Evolutionary conservation across 2,329 filamentous ascomycete species (phyloP).

Genomic region (Massarina eburnea): DNA sequence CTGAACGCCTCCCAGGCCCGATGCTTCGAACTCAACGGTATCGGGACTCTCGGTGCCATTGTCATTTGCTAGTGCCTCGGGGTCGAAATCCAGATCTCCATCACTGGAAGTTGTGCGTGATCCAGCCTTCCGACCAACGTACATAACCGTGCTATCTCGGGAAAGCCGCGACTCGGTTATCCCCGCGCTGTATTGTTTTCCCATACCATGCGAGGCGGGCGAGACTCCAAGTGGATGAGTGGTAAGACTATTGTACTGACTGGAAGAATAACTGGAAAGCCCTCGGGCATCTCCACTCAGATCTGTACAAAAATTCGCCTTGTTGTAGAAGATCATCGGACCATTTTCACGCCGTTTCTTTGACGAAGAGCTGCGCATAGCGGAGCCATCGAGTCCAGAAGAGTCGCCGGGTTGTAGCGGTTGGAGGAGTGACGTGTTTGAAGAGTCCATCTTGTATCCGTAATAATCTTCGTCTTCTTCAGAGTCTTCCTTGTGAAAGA

Average conservation of each 20-base stretch:
- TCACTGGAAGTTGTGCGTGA: conserved; percentile 29
- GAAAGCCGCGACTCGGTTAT: conserved; percentile 30
- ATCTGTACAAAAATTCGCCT: conserved; percentile 78
- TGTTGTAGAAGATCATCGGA: conserved; percentile 81
- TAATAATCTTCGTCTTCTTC: conserved; percentile 45
- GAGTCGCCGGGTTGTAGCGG: conserved; percentile 38
- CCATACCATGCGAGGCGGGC: neutral
- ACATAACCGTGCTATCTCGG: conserved; percentile 22
- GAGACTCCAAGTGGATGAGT: conserved; percentile 36
- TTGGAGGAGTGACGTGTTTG: conserved; percentile 30
- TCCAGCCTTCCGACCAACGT: conserved; percentile 29
- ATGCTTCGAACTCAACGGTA: conserved; percentile 47
- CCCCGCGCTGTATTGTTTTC: neutral
- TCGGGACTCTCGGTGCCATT: conserved; percentile 26
- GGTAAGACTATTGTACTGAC: conserved; percentile 34
- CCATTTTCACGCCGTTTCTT: conserved; percentile 65
- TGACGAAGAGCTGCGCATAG: conserved; percentile 47
- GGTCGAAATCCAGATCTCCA: conserved; percentile 43
- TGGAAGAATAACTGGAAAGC: conserved; percentile 17
- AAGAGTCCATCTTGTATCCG: conserved; percentile 29
- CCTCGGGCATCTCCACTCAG: conserved; percentile 63
- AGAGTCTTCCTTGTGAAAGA: conserved; percentile 49
- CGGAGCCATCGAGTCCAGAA: conserved; percentile 49
- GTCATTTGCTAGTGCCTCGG: conserved; percentile 27
- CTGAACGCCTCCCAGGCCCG: conserved; percentile 62